Percentiles rank a stretch among this genome's conserved stretches.
These are phyloP conservation scores for Erysiphe pulchra DNA, from an alignment of 2,329 filamentous ascomycete species.

Conservation along the genomic window DNA sequence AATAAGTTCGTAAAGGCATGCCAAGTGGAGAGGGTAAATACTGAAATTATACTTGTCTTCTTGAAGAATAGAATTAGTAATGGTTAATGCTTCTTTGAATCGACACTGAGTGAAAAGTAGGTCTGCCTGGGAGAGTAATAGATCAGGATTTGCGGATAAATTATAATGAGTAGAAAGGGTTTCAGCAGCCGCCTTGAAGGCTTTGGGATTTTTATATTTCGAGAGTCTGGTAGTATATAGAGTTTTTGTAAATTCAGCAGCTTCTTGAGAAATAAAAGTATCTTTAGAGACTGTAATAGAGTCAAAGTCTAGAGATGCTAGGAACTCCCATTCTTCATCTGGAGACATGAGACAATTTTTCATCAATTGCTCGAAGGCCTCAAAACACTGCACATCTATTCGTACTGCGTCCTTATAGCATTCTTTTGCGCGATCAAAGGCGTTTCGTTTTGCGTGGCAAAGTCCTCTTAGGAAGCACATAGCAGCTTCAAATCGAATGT, in stretches of 20 bases:
- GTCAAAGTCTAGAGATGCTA: constrained; percentile 66
- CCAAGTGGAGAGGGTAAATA: constrained; percentile 74
- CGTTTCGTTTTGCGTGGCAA: constrained; percentile 91
- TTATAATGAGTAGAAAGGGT: constrained; percentile 86
- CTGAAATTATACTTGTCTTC: constrained; percentile 73
- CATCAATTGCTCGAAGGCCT: constrained; percentile 95
- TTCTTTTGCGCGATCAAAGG: constrained; percentile 88
- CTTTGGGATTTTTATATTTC: constrained; percentile 71
- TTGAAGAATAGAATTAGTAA: constrained; percentile 62
- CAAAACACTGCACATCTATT: constrained; percentile 94
- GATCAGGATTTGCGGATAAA: constrained; percentile 62
- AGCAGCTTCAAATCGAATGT: constrained; percentile 71
- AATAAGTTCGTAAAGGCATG: constrained; percentile 67
- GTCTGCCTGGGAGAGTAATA: constrained; percentile 72
- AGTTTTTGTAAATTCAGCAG: constrained; percentile 81
- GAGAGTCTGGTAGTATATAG: constrained; percentile 88
- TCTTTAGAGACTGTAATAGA: constrained; percentile 42
- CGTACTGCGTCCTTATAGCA: constrained; percentile 95
- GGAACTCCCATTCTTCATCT: constrained; percentile 43
- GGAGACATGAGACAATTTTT: constrained; percentile 77
- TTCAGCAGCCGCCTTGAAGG: constrained; percentile 68
- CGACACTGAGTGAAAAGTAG: constrained; percentile 85
- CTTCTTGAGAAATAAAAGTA: constrained; percentile 49
- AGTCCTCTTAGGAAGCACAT: constrained; percentile 92
- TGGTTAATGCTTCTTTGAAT: constrained; percentile 61